Evolutionary conservation across 2,329 filamentous ascomycete species (phyloP).

Genomic region (Clonostachys solani): DNA sequence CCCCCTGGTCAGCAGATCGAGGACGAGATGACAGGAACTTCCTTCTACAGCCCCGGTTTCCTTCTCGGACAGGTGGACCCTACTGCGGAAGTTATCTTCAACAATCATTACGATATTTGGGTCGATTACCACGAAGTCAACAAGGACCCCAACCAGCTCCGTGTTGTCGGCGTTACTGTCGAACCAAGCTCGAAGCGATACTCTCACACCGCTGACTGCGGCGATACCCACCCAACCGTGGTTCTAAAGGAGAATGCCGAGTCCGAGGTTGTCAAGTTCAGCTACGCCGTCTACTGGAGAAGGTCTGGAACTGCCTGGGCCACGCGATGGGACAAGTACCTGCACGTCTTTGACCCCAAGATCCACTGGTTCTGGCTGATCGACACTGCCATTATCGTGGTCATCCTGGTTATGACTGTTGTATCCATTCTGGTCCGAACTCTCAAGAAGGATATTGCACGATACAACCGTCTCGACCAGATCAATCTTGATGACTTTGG

Average conservation of each 20-base stretch:
- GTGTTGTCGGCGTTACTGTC: conserved; percentile 90
- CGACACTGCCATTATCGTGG: conserved; percentile 91
- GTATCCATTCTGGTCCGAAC: conserved; percentile 87
- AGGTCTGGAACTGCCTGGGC: conserved; percentile 86
- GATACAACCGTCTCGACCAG: conserved; percentile 92
- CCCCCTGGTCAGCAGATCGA: conserved; percentile 81
- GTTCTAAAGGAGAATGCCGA: conserved; percentile 50
- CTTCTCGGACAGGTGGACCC: conserved; percentile 59
- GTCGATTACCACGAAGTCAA: conserved; percentile 87
- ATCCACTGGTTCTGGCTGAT: conserved; percentile 99
- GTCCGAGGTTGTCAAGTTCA: conserved; percentile 69
- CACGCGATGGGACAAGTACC: conserved; percentile 97
- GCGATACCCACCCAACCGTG: conserved; percentile 50
- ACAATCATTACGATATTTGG: conserved; percentile 94
- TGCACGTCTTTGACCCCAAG: conserved; percentile 95
- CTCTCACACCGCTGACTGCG: conserved; percentile 59
- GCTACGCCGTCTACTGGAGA: conserved; percentile 89
- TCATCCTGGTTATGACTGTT: conserved; percentile 87
- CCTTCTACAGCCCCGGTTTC: conserved; percentile 92
- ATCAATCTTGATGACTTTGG: conserved; percentile 87
- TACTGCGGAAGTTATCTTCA: conserved; percentile 58
- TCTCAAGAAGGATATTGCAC: conserved; percentile 88
- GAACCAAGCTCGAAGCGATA: conserved; percentile 70
- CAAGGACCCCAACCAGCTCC: conserved; percentile 62
- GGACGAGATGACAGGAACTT: conserved; percentile 70